These are phyloP conservation scores for Halenospora varia DNA, from an alignment of 495 filamentous ascomycete species.

Conservation along the genomic window DNA sequence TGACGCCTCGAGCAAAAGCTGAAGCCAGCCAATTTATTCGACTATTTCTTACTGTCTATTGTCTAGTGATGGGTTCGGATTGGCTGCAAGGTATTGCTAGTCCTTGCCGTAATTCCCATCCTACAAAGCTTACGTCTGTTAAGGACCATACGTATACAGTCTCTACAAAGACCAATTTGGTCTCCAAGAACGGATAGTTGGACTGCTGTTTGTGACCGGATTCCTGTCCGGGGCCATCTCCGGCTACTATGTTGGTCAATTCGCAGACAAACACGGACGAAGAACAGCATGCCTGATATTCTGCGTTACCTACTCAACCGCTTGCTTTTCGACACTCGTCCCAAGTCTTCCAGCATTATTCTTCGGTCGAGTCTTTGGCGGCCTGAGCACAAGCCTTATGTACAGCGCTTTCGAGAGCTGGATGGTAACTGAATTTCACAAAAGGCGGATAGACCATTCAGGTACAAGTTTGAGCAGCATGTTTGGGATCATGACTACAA, in stretches of 20 bases:
- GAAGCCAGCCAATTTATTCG: conserved; percentile 32
- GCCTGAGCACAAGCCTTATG: conserved; percentile 50
- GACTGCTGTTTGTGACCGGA: conserved; percentile 46
- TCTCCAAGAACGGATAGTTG: conserved; percentile 40
- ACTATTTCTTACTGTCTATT: conserved; percentile 42
- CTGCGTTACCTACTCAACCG: conserved; percentile 45
- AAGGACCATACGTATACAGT: conserved; percentile 50
- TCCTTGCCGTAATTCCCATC: background rate
- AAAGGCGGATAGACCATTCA: conserved; percentile 27
- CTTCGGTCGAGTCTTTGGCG: conserved; percentile 47
- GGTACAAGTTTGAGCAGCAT: conserved; percentile 39
- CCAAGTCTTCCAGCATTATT: conserved; percentile 39
- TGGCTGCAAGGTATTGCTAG: conserved; percentile 48
- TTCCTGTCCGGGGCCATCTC: conserved; percentile 47
- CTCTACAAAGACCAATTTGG: conserved; percentile 49
- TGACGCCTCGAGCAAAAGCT: conserved; percentile 18
- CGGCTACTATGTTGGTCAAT: conserved; percentile 43
- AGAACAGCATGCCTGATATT: conserved; percentile 44
- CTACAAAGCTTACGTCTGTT: conserved; percentile 4
- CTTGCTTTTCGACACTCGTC: conserved; percentile 45
- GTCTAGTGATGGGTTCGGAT: conserved; percentile 48
- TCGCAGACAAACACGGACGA: conserved; percentile 50
- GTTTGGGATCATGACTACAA: conserved; percentile 48
- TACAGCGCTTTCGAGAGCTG: conserved; percentile 55
- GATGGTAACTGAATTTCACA: conserved; percentile 52